Percentiles rank a stretch among this genome's conserved stretches.
Conservation (phyloP, 2,329 filamentous ascomycete species). For the Sclerotinia subarctica region DNA sequence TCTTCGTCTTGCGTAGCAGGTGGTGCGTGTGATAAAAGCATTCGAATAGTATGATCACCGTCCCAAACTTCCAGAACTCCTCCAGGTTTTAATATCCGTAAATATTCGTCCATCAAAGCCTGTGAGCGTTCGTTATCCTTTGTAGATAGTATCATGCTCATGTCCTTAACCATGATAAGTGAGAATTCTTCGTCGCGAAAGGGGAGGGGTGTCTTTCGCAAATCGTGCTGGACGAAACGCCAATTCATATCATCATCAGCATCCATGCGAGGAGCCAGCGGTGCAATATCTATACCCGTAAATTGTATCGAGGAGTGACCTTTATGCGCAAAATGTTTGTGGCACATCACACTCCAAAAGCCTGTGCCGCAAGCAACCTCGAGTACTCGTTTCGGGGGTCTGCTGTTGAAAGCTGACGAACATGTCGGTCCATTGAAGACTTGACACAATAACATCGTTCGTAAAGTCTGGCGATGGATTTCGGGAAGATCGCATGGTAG, state of each 20-base stretch:
- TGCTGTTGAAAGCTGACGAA: conserved; percentile 61
- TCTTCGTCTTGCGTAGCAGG: conserved; percentile 42
- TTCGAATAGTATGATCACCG: conserved; percentile 78
- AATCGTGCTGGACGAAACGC: conserved; percentile 84
- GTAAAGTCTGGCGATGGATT: conserved; percentile 80
- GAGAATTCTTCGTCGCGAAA: conserved; percentile 80
- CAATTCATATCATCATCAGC: conserved; percentile 74
- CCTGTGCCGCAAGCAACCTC: conserved; percentile 86
- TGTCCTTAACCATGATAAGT: conserved; percentile 83
- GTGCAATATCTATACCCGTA: conserved; percentile 77
- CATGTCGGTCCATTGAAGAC: conserved; percentile 79
- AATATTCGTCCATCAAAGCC: conserved; percentile 62
- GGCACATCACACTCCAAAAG: conserved; percentile 87
- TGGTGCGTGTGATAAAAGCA: conserved; percentile 70
- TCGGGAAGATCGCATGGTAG: conserved; percentile 84
- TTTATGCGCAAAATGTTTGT: conserved; percentile 69
- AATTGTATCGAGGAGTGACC: conserved; percentile 72
- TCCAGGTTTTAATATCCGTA: conserved; percentile 73
- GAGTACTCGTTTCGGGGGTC: conserved; percentile 72
- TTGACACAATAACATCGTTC: conserved; percentile 76
- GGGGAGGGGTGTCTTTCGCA: conserved; percentile 71
- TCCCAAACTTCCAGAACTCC: conserved; percentile 89
- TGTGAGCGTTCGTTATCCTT: conserved; percentile 48
- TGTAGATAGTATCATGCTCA: conserved; percentile 63
- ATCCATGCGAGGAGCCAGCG: conserved; percentile 61